These are phyloP conservation scores for Pisolithus thermaeus DNA, from an alignment of 1,284 basidiomycete genomes.

Conservation along the genomic window DNA sequence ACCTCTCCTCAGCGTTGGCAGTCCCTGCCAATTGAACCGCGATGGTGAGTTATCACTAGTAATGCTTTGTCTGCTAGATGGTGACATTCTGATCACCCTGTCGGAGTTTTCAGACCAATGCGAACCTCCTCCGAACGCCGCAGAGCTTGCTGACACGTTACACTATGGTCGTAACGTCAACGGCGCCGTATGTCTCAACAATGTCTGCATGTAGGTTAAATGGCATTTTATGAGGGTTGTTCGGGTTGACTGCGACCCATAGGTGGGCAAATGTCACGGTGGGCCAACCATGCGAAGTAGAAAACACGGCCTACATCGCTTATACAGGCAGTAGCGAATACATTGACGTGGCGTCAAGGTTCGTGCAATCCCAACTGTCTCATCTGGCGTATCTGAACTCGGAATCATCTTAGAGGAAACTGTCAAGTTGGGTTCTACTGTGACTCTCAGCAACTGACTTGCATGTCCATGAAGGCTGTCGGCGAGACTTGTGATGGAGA, in stretches of 20 bases:
- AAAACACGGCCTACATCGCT: constrained; percentile 75
- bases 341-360: constrained; percentile 75
- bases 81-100: too few relatives aligned
- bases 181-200: constrained; percentile 78
- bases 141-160: constrained; percentile 52
- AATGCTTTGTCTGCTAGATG: neutral
- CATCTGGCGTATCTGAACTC: neutral
- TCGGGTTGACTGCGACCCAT: neutral
- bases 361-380: constrained; percentile 22
- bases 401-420: constrained; percentile 45
- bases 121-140: constrained; percentile 55
- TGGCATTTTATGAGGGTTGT: neutral
- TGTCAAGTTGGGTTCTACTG: constrained; percentile 69
- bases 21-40: constrained; percentile 78
- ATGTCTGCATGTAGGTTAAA: constrained; percentile 67
- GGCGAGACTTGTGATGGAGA: constrained; percentile 65
- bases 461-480: constrained; percentile 52
- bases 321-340: constrained; percentile 56
- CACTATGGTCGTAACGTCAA: constrained; percentile 68
- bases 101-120: constrained; percentile 59
- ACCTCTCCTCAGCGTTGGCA: constrained; percentile 52
- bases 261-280: constrained; percentile 74
- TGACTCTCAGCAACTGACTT: constrained; percentile 55
- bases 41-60: constrained; percentile 55
- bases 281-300: constrained; percentile 59